phyloP scores from a whole-genome alignment of 2,329 filamentous ascomycete genomes.

The Epichloe amarillans region DNA sequence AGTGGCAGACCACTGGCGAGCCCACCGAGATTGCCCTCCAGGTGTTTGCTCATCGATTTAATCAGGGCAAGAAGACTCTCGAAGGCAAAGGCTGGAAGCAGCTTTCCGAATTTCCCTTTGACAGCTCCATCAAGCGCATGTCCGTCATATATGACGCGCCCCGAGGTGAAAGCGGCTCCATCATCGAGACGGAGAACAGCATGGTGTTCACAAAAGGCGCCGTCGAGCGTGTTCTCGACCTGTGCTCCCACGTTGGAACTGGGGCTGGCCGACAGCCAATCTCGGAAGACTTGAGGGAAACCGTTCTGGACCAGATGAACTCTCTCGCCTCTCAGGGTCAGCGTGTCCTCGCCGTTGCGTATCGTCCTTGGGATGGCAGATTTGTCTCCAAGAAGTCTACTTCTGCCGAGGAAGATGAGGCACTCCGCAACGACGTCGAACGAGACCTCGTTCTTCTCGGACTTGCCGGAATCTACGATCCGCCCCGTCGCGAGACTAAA shows the following conservation, averaged over 20 bases:
- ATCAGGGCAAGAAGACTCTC: slow-evolving; percentile 39
- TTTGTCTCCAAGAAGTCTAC: slow-evolving; percentile 26
- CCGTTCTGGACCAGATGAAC: slow-evolving; percentile 41
- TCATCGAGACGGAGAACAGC: slow-evolving; percentile 30
- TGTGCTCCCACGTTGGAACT: slow-evolving; percentile 35
- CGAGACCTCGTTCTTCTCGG: slow-evolving; percentile 59
- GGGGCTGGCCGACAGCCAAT: slow-evolving; percentile 30
- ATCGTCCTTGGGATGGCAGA: slow-evolving; percentile 42
- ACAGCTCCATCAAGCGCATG: slow-evolving; percentile 69
- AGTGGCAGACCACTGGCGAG: slow-evolving; percentile 56
- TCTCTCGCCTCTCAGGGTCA: slow-evolving; percentile 52
- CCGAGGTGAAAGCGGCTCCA: slow-evolving; percentile 22
- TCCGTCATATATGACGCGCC: slow-evolving; percentile 55
- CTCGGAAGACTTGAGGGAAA: slow-evolving; percentile 36
- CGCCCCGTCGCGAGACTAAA: slow-evolving; percentile 69
- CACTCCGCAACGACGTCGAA: slow-evolving; percentile 50
- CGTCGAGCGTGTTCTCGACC: slow-evolving; percentile 45
- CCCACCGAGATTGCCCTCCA: slow-evolving; percentile 67
- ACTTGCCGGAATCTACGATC: slow-evolving; percentile 78
- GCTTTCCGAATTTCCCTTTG: slow-evolving; percentile 63
- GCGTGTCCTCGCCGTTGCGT: slow-evolving; percentile 58
- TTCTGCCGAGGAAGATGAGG: slow-evolving; percentile 26
- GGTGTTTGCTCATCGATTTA: slow-evolving; percentile 59
- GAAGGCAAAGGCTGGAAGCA: slow-evolving; percentile 45
- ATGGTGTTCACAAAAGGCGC: slow-evolving; percentile 49